phyloP scores from a whole-genome alignment of 108 stramenopile genomes.

The Discostella pseudostelligera region DNA sequence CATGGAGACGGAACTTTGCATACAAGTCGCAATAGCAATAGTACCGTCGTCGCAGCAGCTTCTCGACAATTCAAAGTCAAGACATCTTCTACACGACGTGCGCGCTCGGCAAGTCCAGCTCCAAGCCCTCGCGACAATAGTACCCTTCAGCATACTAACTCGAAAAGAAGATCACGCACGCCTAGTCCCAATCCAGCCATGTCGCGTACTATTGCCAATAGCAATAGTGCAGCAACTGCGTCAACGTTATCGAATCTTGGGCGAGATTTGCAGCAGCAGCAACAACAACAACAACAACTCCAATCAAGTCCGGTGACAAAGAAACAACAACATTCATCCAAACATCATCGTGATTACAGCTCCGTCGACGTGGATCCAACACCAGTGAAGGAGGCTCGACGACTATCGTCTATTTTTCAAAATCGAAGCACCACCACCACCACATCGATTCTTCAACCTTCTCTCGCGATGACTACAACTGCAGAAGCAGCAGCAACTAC shows the following conservation, averaged over 20 bases:
- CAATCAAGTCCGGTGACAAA: too few species aligned
- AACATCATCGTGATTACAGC: too few species aligned
- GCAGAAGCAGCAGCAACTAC: too few species aligned
- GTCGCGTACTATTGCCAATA: not conserved
- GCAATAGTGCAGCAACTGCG: too few species aligned
- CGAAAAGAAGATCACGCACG: not conserved
- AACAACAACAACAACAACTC: too few species aligned
- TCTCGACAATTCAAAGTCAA: not conserved
- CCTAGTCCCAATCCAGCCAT: not conserved
- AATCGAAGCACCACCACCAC: not conserved
- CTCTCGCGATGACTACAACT: not conserved
- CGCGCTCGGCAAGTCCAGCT: slow-evolving; percentile 6
- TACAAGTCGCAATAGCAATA: not conserved
- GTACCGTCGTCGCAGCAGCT: not conserved
- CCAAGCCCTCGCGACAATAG: not conserved
- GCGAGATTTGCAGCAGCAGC: too few species aligned
- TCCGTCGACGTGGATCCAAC: too few species aligned
- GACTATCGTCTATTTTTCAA: slow-evolving; percentile 5
- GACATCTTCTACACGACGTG: not conserved
- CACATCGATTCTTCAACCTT: not conserved
- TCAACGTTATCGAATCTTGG: too few species aligned
- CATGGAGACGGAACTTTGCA: slow-evolving; percentile 3
- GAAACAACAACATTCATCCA: too few species aligned
- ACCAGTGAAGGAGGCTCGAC: not conserved
- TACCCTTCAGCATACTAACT: not conserved